Conservation (phyloP, 371 early-diverging fungal species). For the Mortierella sp. region DNA sequence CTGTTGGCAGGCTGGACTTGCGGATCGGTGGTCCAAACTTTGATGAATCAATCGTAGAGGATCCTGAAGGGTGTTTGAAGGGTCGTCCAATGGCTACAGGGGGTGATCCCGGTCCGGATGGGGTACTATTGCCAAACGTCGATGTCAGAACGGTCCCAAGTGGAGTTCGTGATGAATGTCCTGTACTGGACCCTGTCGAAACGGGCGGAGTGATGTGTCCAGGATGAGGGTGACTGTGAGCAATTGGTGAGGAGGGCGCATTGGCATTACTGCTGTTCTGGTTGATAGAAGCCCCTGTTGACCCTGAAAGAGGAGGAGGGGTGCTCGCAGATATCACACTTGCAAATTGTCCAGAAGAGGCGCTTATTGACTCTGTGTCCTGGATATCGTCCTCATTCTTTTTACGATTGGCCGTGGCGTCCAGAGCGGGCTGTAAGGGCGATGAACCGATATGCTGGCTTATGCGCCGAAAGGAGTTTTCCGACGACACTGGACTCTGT, state of each 20-base stretch:
- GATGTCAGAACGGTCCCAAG: conserved; percentile 44
- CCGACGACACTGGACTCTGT: conserved; percentile 21
- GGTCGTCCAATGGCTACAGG: conserved; percentile 10
- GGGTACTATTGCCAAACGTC: conserved; percentile 15
- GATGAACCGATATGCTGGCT: conserved; percentile 17
- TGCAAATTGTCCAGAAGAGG: neutral
- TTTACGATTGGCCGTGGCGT: conserved; percentile 18
- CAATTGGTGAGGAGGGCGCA: neutral
- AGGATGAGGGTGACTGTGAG: conserved; percentile 2
- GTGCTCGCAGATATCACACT: neutral
- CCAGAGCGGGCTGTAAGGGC: conserved; percentile 11
- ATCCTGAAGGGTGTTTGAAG: conserved; percentile 30
- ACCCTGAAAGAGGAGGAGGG: neutral
- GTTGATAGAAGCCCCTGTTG: conserved; percentile 1
- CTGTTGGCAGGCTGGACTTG: conserved; percentile 16
- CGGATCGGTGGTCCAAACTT: conserved; percentile 23
- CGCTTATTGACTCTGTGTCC: conserved; percentile 5
- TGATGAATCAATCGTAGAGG: conserved; percentile 12
- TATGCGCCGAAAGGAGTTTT: conserved; percentile 24
- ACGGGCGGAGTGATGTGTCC: conserved; percentile 12
- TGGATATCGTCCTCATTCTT: conserved; percentile 25
- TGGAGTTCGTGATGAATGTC: conserved; percentile 19
- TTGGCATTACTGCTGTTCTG: neutral
- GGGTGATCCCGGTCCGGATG: conserved; percentile 27
- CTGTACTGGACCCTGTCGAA: neutral